Base-by-base conservation (phyloP, 306 rosid genomes). In the Vigna reflexopilosa region DNA sequence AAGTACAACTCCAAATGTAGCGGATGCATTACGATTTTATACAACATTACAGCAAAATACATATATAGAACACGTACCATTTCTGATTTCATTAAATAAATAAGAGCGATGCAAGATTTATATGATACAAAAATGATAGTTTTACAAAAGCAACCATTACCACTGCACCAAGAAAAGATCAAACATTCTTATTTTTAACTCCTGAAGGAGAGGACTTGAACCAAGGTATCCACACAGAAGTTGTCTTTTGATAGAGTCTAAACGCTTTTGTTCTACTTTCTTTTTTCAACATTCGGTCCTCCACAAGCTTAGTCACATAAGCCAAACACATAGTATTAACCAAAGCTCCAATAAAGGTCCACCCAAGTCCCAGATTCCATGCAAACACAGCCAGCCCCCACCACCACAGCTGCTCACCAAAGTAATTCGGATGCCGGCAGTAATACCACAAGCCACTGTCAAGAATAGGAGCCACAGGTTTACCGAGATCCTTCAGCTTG, bases 371-470 rank as follows among this genome's bases (percentile, higher is more conserved):
- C 19, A 95, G 63, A 75, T 79, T 88, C 97, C 96, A 91, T 3
- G 96, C 81, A 83, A 87, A 95, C 26, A 89, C 71, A 77, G 75
- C 89, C 3, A 92, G 75, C 10, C 98, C 98, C 97, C 97, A 95
- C 98, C 98, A 95, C 98, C 98, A 95, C 54, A 95, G 67, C 40
- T 88, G 95, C 88, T 95, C 99, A 1, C 98, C 98, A 9, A 92
- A 61, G 89, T 95, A 95, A 78, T 95, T 95, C 0, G 98, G 99
- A 82, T 89, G 99, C 62, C 97, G 86, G 5, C 86, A 87, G 76
- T 88, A 93, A 67, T 72, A 81, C 99, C 99, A 95, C 80, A 91
- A 77, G 49, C 99, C 98, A 79, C 56, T 82, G 68, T 89, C 93
- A 34, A 93, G 91, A 54, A 88, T 87, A 47, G 86, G 73, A 20